phyloP scores from a whole-genome alignment of 768 basidiomycete genomes.

The Lactarius hengduanensis region DNA sequence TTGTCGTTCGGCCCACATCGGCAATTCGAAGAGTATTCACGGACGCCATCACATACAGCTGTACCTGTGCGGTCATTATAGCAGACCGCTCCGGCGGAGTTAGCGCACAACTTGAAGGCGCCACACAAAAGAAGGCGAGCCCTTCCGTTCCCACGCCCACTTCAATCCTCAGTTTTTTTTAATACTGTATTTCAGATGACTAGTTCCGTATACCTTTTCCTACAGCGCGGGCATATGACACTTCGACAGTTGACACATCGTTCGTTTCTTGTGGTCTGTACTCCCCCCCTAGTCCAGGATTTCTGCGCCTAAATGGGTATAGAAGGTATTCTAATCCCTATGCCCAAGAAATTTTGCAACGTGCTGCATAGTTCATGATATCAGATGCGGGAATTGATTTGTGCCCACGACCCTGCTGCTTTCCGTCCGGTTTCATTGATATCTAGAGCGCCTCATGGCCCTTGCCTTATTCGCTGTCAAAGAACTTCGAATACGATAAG shows the following conservation, averaged over 20 bases:
- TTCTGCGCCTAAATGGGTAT: neutral
- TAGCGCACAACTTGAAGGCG: neutral
- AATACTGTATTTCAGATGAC: neutral
- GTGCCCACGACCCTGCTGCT: neutral
- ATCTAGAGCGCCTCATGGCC: neutral
- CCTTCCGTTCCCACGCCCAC: neutral
- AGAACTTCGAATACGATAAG: neutral
- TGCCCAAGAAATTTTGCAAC: neutral
- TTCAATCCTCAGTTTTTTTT: neutral
- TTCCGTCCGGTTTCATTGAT: neutral
- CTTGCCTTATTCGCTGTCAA: neutral
- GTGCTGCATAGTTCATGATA: neutral
- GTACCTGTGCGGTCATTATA: neutral
- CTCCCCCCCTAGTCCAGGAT: neutral
- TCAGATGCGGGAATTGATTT: slow-evolving; percentile 1
- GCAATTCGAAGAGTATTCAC: neutral
- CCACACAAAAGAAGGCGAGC: neutral
- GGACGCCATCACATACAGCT: neutral
- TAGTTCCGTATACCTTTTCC: neutral
- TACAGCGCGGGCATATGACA: neutral
- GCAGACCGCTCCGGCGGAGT: slow-evolving; percentile 3
- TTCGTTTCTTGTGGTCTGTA: neutral
- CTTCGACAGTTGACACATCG: neutral
- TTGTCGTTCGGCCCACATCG: neutral
- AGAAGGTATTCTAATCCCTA: neutral